These are phyloP conservation scores for Rhizopogon vesiculosus DNA, from an alignment of 768 basidiomycete species.

Conservation along the genomic window DNA sequence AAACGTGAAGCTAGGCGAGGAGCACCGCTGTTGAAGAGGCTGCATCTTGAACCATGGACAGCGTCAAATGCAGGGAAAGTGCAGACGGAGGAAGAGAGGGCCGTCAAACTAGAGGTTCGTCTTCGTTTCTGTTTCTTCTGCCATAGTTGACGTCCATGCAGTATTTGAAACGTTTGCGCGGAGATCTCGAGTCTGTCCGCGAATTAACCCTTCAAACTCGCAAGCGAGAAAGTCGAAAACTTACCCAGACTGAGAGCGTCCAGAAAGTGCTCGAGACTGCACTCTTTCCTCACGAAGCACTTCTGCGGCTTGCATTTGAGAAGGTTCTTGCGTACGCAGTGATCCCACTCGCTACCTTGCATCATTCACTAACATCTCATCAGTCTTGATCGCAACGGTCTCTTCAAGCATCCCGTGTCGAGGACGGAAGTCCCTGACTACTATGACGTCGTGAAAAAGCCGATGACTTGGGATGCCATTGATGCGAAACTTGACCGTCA, in stretches of 20 bases:
- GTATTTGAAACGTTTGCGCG: constrained; percentile 59
- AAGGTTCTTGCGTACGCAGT: constrained; percentile 61
- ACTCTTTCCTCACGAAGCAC: constrained; percentile 63
- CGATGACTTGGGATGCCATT: constrained; percentile 88
- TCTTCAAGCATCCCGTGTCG: constrained; percentile 83
- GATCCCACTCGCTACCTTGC: neutral
- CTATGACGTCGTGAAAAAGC: constrained; percentile 76
- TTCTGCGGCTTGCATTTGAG: constrained; percentile 62
- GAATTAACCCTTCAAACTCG: constrained; percentile 61
- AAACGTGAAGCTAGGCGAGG: constrained; percentile 81
- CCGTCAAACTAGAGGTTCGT: constrained; percentile 75
- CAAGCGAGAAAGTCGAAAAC: constrained; percentile 81
- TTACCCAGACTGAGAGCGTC: constrained; percentile 60
- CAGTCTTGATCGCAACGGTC: constrained; percentile 69
- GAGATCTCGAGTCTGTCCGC: constrained; percentile 73
- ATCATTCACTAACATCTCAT: constrained; percentile 6
- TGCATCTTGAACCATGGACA: constrained; percentile 98
- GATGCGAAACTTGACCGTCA: constrained; percentile 76
- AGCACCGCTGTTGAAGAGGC: constrained; percentile 85
- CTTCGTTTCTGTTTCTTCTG: neutral
- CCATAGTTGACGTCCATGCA: constrained; percentile 14
- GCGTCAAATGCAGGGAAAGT: constrained; percentile 58
- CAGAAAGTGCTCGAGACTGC: constrained; percentile 57
- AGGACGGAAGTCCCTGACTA: constrained; percentile 83
- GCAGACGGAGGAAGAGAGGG: constrained; percentile 72